Percentiles rank a stretch among this genome's conserved stretches.
Evolutionary conservation across 106 monocot genomes (phyloP).

Genomic region (Platanthera zijinensis): DNA sequence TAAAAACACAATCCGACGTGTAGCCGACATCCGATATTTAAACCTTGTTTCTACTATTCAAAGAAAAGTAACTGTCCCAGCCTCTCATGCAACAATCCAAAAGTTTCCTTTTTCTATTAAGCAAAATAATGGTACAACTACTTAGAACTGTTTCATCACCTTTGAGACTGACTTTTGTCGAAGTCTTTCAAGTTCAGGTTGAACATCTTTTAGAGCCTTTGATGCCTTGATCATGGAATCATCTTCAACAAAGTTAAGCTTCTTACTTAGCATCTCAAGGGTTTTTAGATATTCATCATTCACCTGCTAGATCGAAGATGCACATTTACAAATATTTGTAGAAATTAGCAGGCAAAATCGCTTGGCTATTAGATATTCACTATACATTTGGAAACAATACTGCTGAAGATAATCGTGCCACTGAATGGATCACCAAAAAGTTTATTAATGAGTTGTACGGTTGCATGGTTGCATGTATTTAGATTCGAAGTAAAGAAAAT

Average conservation of each 20-base stretch:
- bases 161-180: constrained; percentile 90
- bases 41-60: too few species aligned
- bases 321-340: not conserved
- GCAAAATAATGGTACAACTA: not conserved
- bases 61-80: too few species aligned
- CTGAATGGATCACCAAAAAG: not conserved
- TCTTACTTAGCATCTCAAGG: constrained; percentile 80
- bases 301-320: constrained; percentile 41
- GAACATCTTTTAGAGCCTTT: constrained; percentile 89
- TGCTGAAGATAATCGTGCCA: not conserved
- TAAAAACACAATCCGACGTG: too few species aligned
- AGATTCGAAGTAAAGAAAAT: too few species aligned
- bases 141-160: constrained; percentile 24
- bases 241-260: constrained; percentile 80
- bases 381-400: not conserved
- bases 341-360: not conserved
- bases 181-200: constrained; percentile 91
- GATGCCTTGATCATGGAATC: constrained; percentile 79
- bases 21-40: too few species aligned
- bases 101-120: not conserved
- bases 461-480: too few species aligned
- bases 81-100: not conserved
- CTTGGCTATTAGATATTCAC: not conserved
- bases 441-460: not conserved
- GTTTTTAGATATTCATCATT: constrained; percentile 96